Evolutionary conservation across 106 monocot species (phyloP).

Genomic region (Cymbidium sinense): DNA sequence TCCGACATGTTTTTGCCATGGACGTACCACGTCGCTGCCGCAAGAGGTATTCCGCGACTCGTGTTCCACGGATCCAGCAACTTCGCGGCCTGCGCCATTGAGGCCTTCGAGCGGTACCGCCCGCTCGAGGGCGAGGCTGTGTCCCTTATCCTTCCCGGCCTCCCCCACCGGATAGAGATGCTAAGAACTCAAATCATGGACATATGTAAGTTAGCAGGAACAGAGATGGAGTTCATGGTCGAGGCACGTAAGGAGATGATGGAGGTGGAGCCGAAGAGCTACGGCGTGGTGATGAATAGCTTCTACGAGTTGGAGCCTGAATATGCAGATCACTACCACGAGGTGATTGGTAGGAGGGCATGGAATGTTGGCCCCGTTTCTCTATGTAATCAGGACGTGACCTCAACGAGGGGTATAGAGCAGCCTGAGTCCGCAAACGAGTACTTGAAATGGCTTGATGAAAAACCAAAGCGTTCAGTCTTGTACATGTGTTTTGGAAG

Average conservation of each 20-base stretch:
- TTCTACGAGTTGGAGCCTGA: slow-evolving; percentile 47
- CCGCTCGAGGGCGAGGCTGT: neutral
- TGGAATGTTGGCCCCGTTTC: slow-evolving; percentile 46
- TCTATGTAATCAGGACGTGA: neutral
- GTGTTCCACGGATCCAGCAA: slow-evolving; percentile 31
- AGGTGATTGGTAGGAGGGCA: slow-evolving; percentile 1
- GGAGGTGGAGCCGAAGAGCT: slow-evolving; percentile 12
- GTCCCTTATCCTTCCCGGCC: slow-evolving; percentile 15
- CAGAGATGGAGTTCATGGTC: neutral
- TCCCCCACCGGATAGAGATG: slow-evolving; percentile 34
- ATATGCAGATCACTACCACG: slow-evolving; percentile 11
- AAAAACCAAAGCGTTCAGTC: slow-evolving; percentile 18
- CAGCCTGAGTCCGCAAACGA: no score
- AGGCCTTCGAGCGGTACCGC: neutral
- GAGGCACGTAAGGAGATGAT: neutral
- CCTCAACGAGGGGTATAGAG: neutral
- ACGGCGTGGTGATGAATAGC: slow-evolving; percentile 35
- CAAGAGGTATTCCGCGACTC: slow-evolving; percentile 24
- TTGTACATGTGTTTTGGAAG: slow-evolving; percentile 55
- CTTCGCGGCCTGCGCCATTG: slow-evolving; percentile 12
- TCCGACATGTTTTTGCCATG: slow-evolving; percentile 32
- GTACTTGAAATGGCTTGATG: slow-evolving; percentile 25
- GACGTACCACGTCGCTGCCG: slow-evolving; percentile 23
- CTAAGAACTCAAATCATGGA: slow-evolving; percentile 5
- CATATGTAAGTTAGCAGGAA: neutral